Base-by-base conservation (phyloP, 2,329 filamentous ascomycete species). In the Beauveria varroae region DNA sequence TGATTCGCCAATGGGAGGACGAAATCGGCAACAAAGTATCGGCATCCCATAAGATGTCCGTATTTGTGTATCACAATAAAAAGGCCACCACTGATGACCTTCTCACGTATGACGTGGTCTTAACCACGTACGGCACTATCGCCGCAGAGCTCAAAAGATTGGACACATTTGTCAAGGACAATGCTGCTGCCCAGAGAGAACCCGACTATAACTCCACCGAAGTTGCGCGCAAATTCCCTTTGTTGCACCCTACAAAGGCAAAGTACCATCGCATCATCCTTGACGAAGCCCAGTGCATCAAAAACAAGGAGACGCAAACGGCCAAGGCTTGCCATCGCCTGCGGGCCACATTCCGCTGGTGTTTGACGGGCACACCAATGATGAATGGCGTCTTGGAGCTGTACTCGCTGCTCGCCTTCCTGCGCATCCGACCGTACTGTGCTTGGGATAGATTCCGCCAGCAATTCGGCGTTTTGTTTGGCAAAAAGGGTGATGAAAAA, bases 81-180 rank as follows among this genome's bases (percentile, higher is more conserved):
- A 86, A 85, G 64, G 76, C 82, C 49, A 82, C 84, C 60, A 78
- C 77, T 3, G 74, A 79, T 14, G 84, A 90, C 9, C 78, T 96
- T 47, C 73, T 79, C 57, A 76, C 84, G 16, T 90, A 88, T 65
- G 87, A 93, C 70, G 85, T 96, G 6, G 86, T 96, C 6, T 81
- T 96, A 65, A 95, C 91, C 1, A 96, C 89, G 10, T 97, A 96
- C 68, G 89, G 90, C 40, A 92, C 88, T n/a, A 75, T 96, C 24
- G 72, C 72, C 1, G 66, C 71, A 37, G 80, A 85, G 18, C 74
- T 96, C 28, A 92, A 88, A 69, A 82, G 83, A 54, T 78, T 84
- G 71, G 83, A 74, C 64, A 77, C 67, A 72, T 84, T 82, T 44
- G 74, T 81, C 54, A 76, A 81, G 58, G 73, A 83, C 7, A 76